Conservation (phyloP, 176 grass and related monocot genomes). For the Musa schizocarpa region DNA sequence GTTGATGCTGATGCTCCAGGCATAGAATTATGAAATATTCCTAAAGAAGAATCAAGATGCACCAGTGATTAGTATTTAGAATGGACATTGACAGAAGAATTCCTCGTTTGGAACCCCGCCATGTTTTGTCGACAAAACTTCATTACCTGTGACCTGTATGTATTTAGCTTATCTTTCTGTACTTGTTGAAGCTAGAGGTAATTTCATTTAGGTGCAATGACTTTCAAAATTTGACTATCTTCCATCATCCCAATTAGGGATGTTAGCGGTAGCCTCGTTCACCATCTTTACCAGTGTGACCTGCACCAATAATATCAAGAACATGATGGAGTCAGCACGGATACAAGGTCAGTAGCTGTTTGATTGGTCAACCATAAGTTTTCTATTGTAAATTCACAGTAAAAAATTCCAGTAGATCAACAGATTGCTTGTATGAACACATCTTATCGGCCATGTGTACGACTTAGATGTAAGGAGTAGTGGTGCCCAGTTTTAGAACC, state of each 20-base stretch:
- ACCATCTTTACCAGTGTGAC: slow-evolving; percentile 93
- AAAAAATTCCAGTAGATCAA: background rate
- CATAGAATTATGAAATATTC: no score
- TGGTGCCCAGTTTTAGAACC: background rate
- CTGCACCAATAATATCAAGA: slow-evolving; percentile 23
- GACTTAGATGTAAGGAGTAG: background rate
- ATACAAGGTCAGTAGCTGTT: background rate
- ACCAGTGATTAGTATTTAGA: no score
- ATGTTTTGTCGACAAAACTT: slow-evolving; percentile 2
- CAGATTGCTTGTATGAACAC: background rate
- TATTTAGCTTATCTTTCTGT: slow-evolving; percentile 4
- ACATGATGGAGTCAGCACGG: background rate
- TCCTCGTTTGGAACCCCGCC: no score
- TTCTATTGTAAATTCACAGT: background rate
- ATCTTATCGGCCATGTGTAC: background rate
- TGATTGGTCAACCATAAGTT: background rate
- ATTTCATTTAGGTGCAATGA: background rate
- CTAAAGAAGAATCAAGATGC: no score
- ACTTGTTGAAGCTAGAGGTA: background rate
- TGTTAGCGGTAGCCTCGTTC: slow-evolving; percentile 75
- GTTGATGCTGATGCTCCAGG: no score
- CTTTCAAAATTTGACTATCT: slow-evolving; percentile 27
- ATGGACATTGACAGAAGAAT: no score
- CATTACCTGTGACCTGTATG: background rate
- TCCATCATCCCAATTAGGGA: slow-evolving; percentile 71